Conservation (phyloP, 2,329 filamentous ascomycete genomes). For the Arthrobotrys iridis region DNA sequence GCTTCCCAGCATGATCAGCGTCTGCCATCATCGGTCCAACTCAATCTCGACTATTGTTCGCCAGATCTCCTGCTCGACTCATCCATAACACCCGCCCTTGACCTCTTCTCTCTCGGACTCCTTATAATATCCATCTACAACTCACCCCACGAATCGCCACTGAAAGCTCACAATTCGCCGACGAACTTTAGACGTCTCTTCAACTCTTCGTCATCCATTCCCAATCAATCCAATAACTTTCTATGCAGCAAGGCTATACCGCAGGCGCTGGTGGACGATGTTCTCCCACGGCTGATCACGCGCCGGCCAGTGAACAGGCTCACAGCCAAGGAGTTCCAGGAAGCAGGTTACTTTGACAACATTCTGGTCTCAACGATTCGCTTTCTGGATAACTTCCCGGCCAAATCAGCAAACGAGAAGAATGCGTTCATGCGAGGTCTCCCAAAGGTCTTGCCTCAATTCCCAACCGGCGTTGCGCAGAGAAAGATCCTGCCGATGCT, state of each 20-base stretch:
- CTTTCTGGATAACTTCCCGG: slow-evolving; percentile 88
- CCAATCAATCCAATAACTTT: slow-evolving; percentile 83
- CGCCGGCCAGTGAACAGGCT: slow-evolving; percentile 86
- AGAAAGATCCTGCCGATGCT: slow-evolving; percentile 91
- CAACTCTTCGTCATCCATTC: slow-evolving; percentile 78
- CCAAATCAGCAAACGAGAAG: slow-evolving; percentile 92
- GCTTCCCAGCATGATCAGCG: slow-evolving; percentile 78
- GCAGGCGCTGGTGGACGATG: slow-evolving; percentile 76
- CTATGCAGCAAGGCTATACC: slow-evolving; percentile 82
- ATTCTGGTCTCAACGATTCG: slow-evolving; percentile 95
- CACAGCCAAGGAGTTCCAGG: slow-evolving; percentile 88
- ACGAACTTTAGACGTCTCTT: slow-evolving; percentile 88
- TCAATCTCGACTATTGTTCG: slow-evolving; percentile 91
- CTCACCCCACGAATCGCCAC: slow-evolving; percentile 86
- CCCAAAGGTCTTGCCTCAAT: slow-evolving; percentile 85
- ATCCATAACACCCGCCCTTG: slow-evolving; percentile 82
- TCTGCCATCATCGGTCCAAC: slow-evolving; percentile 81
- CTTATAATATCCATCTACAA: slow-evolving; percentile 92
- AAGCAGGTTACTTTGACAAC: slow-evolving; percentile 96
- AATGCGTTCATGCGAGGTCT: slow-evolving; percentile 89
- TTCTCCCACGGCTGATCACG: slow-evolving; percentile 86
- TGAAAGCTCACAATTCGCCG: slow-evolving; percentile 81
- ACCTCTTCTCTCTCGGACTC: slow-evolving; percentile 93
- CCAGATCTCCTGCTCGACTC: slow-evolving; percentile 94
- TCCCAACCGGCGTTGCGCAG: slow-evolving; percentile 91